These are phyloP conservation scores for Cercospora brassicicola DNA, from an alignment of 2,329 filamentous ascomycete genomes.

Conservation along the genomic window DNA sequence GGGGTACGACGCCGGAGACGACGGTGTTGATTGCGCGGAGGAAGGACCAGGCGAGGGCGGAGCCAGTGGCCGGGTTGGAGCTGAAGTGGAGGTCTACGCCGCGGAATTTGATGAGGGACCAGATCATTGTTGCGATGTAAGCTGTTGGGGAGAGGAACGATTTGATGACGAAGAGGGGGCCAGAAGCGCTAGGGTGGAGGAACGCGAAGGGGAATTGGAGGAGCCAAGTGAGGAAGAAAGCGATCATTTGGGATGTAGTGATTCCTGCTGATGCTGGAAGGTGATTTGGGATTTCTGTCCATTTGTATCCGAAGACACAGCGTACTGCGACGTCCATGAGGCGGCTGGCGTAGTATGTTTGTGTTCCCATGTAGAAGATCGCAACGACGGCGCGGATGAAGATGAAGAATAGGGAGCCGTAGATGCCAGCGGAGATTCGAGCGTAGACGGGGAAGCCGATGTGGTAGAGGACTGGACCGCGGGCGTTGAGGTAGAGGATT, in stretches of 20 bases:
- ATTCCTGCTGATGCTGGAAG: slow-evolving; percentile 36
- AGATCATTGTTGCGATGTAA: slow-evolving; percentile 82
- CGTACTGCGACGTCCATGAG: slow-evolving; percentile 42
- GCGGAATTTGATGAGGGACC: slow-evolving; percentile 63
- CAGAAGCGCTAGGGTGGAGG: slow-evolving; percentile 39
- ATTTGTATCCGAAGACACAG: slow-evolving; percentile 43
- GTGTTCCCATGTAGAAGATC: slow-evolving; percentile 44
- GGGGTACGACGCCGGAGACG: slow-evolving; percentile 34
- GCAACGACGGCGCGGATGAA: slow-evolving; percentile 42
- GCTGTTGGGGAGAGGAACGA: slow-evolving; percentile 46
- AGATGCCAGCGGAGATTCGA: slow-evolving; percentile 40
- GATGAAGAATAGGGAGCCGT: slow-evolving; percentile 45
- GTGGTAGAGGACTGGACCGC: slow-evolving; percentile 41
- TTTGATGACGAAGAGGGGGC: slow-evolving; percentile 28
- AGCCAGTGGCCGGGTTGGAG: slow-evolving; percentile 18
- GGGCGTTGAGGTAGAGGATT: slow-evolving; percentile 40
- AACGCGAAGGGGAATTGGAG: slow-evolving; percentile 39
- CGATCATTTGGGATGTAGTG: slow-evolving; percentile 38
- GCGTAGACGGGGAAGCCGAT: slow-evolving; percentile 42
- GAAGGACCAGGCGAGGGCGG: slow-evolving; percentile 41
- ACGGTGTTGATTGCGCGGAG: slow-evolving; percentile 48
- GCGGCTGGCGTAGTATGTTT: slow-evolving; percentile 39
- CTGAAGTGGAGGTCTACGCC: slow-evolving; percentile 22
- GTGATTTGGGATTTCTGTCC: slow-evolving; percentile 39
- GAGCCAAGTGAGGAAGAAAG: slow-evolving; percentile 36